Evolutionary conservation across 2,329 filamentous ascomycete genomes (phyloP).

Genomic region (Leptodontidium sp.): DNA sequence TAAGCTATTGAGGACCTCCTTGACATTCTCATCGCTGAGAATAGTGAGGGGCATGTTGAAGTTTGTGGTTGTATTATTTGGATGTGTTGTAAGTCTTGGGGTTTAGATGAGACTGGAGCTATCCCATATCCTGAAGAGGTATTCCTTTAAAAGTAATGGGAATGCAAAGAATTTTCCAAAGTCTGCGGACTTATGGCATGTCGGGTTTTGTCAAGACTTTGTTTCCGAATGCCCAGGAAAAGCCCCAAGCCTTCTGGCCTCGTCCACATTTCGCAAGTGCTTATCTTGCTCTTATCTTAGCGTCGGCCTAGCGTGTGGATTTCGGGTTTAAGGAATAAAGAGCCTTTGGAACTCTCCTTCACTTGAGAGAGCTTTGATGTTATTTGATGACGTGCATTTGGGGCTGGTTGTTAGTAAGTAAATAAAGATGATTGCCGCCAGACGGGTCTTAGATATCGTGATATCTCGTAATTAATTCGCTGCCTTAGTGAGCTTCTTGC

Average conservation of each 20-base stretch:
- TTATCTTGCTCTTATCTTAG: conserved; percentile 15
- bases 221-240: conserved; percentile 1
- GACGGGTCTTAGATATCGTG: background rate
- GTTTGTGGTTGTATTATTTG: background rate
- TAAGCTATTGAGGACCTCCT: conserved; percentile 61
- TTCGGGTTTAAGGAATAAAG: background rate
- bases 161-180: background rate
- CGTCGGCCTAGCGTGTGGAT: background rate
- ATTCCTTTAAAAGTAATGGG: background rate
- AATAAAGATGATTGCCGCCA: background rate
- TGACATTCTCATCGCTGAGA: conserved; percentile 65
- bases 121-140: background rate
- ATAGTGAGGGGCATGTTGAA: conserved; percentile 64
- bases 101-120: background rate
- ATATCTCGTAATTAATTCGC: background rate
- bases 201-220: conserved; percentile 12
- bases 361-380: background rate
- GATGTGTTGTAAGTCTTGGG: background rate
- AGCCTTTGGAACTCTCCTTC: background rate
- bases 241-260: conserved; percentile 7
- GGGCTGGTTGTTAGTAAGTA: background rate
- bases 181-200: conserved; percentile 17
- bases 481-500: conserved; percentile 7
- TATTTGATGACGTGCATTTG: no score
- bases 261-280: background rate